A percentile compares a stretch with the other conserved stretches of the same genome.
Conservation (phyloP, 495 filamentous ascomycete genomes). For the Friedmanniomyces simplex region DNA sequence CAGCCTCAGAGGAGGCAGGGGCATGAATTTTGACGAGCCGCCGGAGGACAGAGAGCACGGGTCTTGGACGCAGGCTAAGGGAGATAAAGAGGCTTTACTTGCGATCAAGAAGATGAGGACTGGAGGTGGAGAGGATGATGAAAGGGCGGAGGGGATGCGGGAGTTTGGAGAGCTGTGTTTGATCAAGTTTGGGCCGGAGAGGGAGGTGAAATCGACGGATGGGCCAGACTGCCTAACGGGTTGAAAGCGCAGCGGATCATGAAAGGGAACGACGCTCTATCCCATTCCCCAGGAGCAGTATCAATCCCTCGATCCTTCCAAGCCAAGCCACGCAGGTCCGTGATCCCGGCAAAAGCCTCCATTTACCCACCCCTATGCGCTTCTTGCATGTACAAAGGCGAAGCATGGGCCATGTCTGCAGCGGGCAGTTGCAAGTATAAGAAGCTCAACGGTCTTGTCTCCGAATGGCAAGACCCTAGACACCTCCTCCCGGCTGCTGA, state of each 20-base stretch:
- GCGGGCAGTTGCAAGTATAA: too few species aligned
- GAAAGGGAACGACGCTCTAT: not conserved
- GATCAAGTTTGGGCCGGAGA: slow-evolving; percentile 18
- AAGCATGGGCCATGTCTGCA: too few species aligned
- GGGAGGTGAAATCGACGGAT: not conserved
- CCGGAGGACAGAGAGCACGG: slow-evolving; percentile 27
- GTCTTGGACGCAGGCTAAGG: slow-evolving; percentile 29
- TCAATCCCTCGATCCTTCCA: too few species aligned
- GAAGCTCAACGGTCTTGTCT: too few species aligned
- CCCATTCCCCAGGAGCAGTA: too few species aligned
- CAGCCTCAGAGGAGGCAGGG: slow-evolving; percentile 37
- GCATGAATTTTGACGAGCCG: slow-evolving; percentile 8
- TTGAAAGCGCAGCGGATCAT: not conserved
- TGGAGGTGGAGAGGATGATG: slow-evolving; percentile 8
- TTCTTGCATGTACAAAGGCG: too few species aligned
- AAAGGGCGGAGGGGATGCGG: slow-evolving; percentile 18
- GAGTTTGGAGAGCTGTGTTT: slow-evolving; percentile 25
- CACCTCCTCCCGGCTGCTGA: too few species aligned
- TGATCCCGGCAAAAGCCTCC: too few species aligned
- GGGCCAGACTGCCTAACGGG: not conserved
- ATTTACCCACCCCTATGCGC: too few species aligned
- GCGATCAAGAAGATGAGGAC: slow-evolving; percentile 18
- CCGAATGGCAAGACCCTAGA: too few species aligned
- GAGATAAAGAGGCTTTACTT: slow-evolving; percentile 24
- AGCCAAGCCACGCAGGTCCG: too few species aligned